phyloP scores from a whole-genome alignment of 129 eudicot species.

The Sambucus nigra region DNA sequence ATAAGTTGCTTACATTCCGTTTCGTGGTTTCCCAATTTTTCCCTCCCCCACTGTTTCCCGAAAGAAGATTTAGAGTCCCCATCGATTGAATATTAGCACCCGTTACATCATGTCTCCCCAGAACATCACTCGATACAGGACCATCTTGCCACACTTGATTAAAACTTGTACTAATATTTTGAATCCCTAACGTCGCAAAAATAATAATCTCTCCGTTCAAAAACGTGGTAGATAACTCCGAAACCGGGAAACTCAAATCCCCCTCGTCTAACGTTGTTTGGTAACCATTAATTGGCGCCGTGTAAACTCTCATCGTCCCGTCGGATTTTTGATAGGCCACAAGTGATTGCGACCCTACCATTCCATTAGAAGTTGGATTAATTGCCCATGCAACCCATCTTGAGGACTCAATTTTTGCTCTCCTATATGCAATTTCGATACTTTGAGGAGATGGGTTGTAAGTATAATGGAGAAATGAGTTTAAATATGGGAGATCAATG shows the following conservation, averaged over 20 bases:
- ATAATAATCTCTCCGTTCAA: constrained; percentile 44
- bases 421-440: constrained; percentile 53
- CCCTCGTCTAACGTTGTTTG: constrained; percentile 44
- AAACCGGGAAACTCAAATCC: constrained; percentile 64
- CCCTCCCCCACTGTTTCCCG: constrained; percentile 32
- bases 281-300: constrained; percentile 47
- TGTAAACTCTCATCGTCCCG: constrained; percentile 53
- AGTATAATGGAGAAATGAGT: constrained; percentile 73
- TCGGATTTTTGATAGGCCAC: constrained; percentile 63
- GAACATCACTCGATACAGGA: constrained; percentile 39
- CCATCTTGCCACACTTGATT: constrained; percentile 96
- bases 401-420: constrained; percentile 31
- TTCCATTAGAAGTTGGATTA: constrained; percentile 51
- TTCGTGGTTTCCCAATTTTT: constrained; percentile 35
- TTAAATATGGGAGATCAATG: constrained; percentile 59
- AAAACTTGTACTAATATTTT: constrained; percentile 23
- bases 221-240: constrained; percentile 49
- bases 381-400: constrained; percentile 87
- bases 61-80: constrained; percentile 52
- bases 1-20: constrained; percentile 61
- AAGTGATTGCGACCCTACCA: constrained; percentile 67
- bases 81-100: constrained; percentile 53
- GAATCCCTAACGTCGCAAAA: constrained; percentile 56
- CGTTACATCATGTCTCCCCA: constrained; percentile 36
- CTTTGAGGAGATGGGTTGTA: constrained; percentile 45